Evolutionary conservation across 176 grass and related monocot species (phyloP).

Genomic region (Zea luxurians): DNA sequence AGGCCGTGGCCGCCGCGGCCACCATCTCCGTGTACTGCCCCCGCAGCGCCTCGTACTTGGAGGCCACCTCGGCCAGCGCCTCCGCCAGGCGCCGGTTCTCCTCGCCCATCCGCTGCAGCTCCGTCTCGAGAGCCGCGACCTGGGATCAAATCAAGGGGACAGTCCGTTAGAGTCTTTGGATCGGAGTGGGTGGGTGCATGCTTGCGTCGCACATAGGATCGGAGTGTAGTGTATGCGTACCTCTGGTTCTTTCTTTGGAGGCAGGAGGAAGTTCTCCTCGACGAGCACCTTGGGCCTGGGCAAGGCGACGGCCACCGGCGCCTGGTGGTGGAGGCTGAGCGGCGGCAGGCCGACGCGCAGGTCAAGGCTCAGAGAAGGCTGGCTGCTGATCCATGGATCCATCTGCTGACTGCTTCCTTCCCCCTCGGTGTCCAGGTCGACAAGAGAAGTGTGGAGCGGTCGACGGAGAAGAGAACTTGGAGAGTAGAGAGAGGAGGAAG

Average conservation of each 20-base stretch:
- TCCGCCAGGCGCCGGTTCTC: slow-evolving; percentile 73
- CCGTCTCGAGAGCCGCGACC: slow-evolving; percentile 49
- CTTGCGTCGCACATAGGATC: too few relatives aligned
- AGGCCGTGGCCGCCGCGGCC: background rate
- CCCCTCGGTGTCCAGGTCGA: background rate
- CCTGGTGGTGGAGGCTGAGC: slow-evolving; percentile 13
- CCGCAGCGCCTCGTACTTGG: slow-evolving; percentile 55
- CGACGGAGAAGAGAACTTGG: background rate
- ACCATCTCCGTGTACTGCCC: slow-evolving; percentile 54
- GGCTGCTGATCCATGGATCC: slow-evolving; percentile 60
- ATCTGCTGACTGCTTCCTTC: background rate
- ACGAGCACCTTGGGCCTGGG: slow-evolving; percentile 48
- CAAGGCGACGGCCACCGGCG: slow-evolving; percentile 30
- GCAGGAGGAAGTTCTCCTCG: slow-evolving; percentile 67
- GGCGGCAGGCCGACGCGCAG: slow-evolving; percentile 58
- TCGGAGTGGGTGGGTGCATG: too few relatives aligned
- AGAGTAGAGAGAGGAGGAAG: too few relatives aligned
- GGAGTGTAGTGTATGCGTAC: slow-evolving; percentile 12
- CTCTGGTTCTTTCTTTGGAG: slow-evolving; percentile 64
- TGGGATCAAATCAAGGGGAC: background rate
- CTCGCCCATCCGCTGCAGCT: slow-evolving; percentile 57
- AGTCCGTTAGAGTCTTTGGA: background rate
- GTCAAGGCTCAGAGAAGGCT: slow-evolving; percentile 67
- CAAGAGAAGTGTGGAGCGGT: background rate
- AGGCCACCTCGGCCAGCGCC: slow-evolving; percentile 41